Evolutionary conservation across 306 rosid species (phyloP), one percentile per base, ranked within the genome.

Genomic region (Fragaria iinumae): DNA sequence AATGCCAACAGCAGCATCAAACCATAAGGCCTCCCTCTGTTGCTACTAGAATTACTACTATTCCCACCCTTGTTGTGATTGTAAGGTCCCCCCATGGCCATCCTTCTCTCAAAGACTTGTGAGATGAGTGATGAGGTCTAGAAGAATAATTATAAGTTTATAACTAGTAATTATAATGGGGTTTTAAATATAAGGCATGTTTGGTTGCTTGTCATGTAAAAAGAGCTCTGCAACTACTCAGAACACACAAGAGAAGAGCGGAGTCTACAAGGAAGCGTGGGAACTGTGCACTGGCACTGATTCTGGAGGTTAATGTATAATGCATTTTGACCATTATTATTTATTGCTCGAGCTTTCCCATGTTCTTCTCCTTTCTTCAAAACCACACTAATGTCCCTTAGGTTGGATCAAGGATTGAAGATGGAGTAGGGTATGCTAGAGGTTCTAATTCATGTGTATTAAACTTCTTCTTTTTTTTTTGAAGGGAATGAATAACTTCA

Each of bases 191-290:
- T 11, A 55, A 41, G n/a, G 17, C 45, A 29, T 41, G 47, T 27
- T 60, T 27, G 80, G 84, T 89, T 83, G 89, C 89, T 91, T 89
- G 90, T 91, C 98, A 94, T 90, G 93, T 83, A 73, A 88, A 86
- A 71, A 73, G 74, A 81, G 76, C 76, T 77, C 73, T 79, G 83
- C 85, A 94, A 88, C 97, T 82, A 92, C 92, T 73, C 73, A 44
- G 21, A 32, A 43, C 38, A 44, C 52, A 64, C 48, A 49, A 27
- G 74, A 39, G 25, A n/a, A 52, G 49, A 48, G 85, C 84, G 85
- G 84, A 80, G 79, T 76, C 77, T 71, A 80, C 86, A 59, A 86
- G 59, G 86, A 76, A 77, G 86, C 91, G 88, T 79, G 89, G 80
- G 85, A 74, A 79, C 76, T 75, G 89, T 83, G 91, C 78, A 76